Conservation (phyloP, 1,284 basidiomycete species). For the Cryptococcus hybrid region DNA sequence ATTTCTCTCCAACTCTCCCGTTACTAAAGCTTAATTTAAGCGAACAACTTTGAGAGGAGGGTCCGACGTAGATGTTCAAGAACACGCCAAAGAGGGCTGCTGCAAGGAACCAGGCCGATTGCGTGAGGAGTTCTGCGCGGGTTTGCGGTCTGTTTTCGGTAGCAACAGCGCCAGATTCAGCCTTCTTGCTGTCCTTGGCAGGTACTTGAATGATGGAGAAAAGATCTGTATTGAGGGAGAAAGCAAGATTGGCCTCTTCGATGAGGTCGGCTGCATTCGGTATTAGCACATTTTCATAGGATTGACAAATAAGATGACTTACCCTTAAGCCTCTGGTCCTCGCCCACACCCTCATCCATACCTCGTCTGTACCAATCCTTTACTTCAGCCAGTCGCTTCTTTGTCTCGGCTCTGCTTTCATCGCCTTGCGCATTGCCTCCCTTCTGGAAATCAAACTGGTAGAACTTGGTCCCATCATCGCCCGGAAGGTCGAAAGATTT, state of each 20-base stretch:
- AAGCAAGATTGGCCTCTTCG: slow-evolving; percentile 66
- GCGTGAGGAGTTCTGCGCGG: not conserved
- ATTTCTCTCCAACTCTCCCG: no score
- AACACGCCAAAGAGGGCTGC: slow-evolving; percentile 17
- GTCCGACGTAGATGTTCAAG: slow-evolving; percentile 16
- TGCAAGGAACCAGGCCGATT: slow-evolving; percentile 14
- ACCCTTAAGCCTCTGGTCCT: slow-evolving; percentile 60
- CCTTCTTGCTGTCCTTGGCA: not conserved
- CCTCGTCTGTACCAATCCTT: slow-evolving; percentile 74
- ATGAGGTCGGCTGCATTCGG: slow-evolving; percentile 52
- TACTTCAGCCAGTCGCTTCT: slow-evolving; percentile 60
- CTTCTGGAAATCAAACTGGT: slow-evolving; percentile 62
- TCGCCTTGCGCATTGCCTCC: slow-evolving; percentile 54
- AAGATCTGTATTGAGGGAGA: slow-evolving; percentile 65
- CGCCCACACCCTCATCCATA: slow-evolving; percentile 63
- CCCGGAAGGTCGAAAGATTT: slow-evolving; percentile 65
- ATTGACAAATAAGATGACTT: slow-evolving; percentile 12
- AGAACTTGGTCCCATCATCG: slow-evolving; percentile 62
- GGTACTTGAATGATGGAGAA: slow-evolving; percentile 56
- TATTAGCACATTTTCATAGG: not conserved
- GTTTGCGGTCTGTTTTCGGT: not conserved
- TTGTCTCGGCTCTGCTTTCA: slow-evolving; percentile 19
- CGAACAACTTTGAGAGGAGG: slow-evolving; percentile 1
- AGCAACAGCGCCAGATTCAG: not conserved
- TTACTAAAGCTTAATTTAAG: no score